A percentile compares a stretch with the other conserved stretches of the same genome.
These are phyloP conservation scores for Amanita inopinata DNA, from an alignment of 768 basidiomycete genomes.

Conservation along the genomic window DNA sequence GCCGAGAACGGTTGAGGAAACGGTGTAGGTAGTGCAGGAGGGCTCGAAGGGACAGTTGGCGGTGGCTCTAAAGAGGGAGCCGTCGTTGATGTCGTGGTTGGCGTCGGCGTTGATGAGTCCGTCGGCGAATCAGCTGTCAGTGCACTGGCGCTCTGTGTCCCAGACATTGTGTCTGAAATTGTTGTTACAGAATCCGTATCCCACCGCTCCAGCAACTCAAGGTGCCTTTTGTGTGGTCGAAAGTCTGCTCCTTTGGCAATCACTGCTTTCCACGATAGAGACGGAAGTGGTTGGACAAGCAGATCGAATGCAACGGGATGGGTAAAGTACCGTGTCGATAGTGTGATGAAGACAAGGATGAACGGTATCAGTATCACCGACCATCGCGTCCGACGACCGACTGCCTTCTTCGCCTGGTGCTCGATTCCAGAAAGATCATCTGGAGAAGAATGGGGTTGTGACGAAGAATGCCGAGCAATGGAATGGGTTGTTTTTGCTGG, in stretches of 20 bases:
- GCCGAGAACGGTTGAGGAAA: constrained; percentile 73
- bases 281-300: constrained; percentile 17
- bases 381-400: constrained; percentile 33
- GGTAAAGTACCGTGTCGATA: constrained; percentile 38
- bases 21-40: constrained; percentile 56
- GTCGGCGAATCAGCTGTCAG: constrained; percentile 16
- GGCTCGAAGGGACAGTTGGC: constrained; percentile 39
- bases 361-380: constrained; percentile 49
- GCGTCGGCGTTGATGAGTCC: constrained; percentile 12
- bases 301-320: constrained; percentile 39
- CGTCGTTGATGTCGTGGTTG: constrained; percentile 13
- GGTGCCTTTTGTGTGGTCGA: constrained; percentile 31
- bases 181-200: constrained; percentile 6
- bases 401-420: neutral
- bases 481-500: constrained; percentile 12
- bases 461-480: neutral
- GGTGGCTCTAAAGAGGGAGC: constrained; percentile 20
- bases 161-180: too few relatives aligned
- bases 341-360: constrained; percentile 42
- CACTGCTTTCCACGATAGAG: constrained; percentile 22
- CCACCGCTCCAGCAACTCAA: constrained; percentile 17
- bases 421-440: too few relatives aligned
- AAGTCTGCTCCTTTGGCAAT: constrained; percentile 16
- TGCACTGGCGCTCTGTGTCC: too few relatives aligned
- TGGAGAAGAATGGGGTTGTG: constrained; percentile 1